Conservation (phyloP, 1,284 basidiomycete genomes). For the Papiliotrema flavescens region DNA sequence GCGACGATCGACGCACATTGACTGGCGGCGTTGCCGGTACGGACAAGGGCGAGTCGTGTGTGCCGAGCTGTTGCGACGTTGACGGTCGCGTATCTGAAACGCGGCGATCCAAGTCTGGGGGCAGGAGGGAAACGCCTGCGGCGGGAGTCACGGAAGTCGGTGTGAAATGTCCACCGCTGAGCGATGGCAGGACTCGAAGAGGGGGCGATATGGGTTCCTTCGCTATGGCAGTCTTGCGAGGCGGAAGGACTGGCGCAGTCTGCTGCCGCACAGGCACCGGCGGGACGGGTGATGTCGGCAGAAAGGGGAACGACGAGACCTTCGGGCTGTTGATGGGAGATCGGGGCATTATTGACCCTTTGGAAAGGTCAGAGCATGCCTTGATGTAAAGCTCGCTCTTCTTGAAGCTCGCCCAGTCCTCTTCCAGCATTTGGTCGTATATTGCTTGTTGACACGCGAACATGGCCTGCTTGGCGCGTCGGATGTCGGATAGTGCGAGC, state of each 20-base stretch:
- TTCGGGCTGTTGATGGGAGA: not conserved
- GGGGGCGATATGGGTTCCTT: not conserved
- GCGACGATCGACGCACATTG: constrained; percentile 17
- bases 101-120: constrained; percentile 11
- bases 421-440: constrained; percentile 83
- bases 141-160: constrained; percentile 13
- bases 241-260: not conserved
- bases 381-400: constrained; percentile 86
- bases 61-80: constrained; percentile 2
- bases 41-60: not conserved
- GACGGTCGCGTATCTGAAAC: not conserved
- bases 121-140: constrained; percentile 18
- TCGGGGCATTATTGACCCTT: not conserved
- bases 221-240: not conserved
- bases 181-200: constrained; percentile 9
- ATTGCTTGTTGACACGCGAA: constrained; percentile 80
- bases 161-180: constrained; percentile 26
- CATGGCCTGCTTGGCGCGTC: constrained; percentile 50
- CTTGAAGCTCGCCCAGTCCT: constrained; percentile 84
- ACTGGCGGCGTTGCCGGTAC: constrained; percentile 15
- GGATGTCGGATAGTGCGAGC: constrained; percentile 7
- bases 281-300: not conserved
- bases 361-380: constrained; percentile 67
- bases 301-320: not conserved
- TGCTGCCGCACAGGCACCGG: not conserved